Percentiles rank a stretch among this genome's conserved stretches.
Conservation (phyloP, 2,329 filamentous ascomycete genomes). For the Fusarium neocosmosporiellum region DNA sequence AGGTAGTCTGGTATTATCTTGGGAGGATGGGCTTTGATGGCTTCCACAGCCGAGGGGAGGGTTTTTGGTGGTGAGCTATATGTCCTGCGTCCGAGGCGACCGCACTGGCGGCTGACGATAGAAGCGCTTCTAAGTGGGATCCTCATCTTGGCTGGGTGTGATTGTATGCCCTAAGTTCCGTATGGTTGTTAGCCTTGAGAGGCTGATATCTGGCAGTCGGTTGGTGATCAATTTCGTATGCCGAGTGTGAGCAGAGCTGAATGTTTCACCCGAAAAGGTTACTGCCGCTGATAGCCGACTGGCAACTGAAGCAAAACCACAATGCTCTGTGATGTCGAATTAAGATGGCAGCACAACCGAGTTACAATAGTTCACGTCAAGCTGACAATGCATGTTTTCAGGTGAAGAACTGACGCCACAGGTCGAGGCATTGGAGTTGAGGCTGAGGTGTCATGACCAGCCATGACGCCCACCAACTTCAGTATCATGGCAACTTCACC, state of each 20-base stretch:
- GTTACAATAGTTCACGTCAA: background rate
- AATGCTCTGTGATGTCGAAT: too few species aligned
- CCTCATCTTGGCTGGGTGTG: background rate
- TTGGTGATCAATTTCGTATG: background rate
- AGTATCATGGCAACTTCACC: background rate
- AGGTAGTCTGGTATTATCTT: conserved; percentile 58
- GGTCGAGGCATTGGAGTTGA: background rate
- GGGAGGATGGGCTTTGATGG: conserved; percentile 42
- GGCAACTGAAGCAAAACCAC: too few species aligned
- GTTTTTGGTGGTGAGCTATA: conserved; percentile 15
- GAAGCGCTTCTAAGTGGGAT: background rate
- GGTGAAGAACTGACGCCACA: background rate
- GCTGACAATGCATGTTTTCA: background rate
- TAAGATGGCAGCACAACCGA: too few species aligned
- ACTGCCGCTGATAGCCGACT: background rate
- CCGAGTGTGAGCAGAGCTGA: background rate
- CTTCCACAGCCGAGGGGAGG: conserved; percentile 29
- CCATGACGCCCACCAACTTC: background rate
- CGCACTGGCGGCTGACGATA: conserved; percentile 15
- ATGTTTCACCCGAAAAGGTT: background rate
- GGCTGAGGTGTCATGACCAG: background rate
- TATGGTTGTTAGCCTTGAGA: background rate
- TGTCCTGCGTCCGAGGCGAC: background rate
- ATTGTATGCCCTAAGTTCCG: too few species aligned
- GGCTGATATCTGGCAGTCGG: background rate